A percentile compares a stretch with the other conserved stretches of the same genome.
Evolutionary conservation across 495 filamentous ascomycete genomes (phyloP).

Genomic region (Aspergillus hancockii): DNA sequence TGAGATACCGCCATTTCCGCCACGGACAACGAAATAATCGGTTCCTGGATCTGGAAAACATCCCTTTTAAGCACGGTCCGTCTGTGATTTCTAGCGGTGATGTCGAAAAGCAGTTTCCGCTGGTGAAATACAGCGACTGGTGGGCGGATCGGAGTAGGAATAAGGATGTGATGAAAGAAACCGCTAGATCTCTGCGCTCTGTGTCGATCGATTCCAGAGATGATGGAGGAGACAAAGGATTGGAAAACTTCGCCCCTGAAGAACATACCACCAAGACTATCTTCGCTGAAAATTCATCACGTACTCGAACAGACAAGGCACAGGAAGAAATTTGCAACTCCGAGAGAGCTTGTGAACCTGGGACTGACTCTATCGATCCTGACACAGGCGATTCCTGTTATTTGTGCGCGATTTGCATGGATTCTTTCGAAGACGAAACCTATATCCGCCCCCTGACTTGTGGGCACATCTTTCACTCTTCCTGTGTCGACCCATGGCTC

Average conservation of each 20-base stretch:
- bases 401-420: slow-evolving; percentile 84
- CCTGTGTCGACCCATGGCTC: slow-evolving; percentile 94
- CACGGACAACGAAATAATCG: background rate
- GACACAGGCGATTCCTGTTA: slow-evolving; percentile 65
- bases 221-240: background rate
- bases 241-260: background rate
- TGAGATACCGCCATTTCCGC: slow-evolving; percentile 11
- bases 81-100: slow-evolving; percentile 41
- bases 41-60: slow-evolving; percentile 15
- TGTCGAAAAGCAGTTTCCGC: slow-evolving; percentile 86
- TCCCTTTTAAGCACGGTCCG: slow-evolving; percentile 8
- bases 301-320: slow-evolving; percentile 9
- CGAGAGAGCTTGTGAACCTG: slow-evolving; percentile 25
- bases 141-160: slow-evolving; percentile 41
- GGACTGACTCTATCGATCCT: slow-evolving; percentile 53
- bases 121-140: slow-evolving; percentile 88
- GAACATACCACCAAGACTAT: background rate
- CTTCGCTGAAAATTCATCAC: background rate
- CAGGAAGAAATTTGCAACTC: background rate
- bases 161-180: background rate
- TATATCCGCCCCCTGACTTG: slow-evolving; percentile 87
- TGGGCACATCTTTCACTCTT: slow-evolving; percentile 93
- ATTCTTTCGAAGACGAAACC: slow-evolving; percentile 81
- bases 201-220: background rate
- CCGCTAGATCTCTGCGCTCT: background rate